phyloP scores from a whole-genome alignment of 345 rosid species.

The Boechera retrofracta region DNA sequence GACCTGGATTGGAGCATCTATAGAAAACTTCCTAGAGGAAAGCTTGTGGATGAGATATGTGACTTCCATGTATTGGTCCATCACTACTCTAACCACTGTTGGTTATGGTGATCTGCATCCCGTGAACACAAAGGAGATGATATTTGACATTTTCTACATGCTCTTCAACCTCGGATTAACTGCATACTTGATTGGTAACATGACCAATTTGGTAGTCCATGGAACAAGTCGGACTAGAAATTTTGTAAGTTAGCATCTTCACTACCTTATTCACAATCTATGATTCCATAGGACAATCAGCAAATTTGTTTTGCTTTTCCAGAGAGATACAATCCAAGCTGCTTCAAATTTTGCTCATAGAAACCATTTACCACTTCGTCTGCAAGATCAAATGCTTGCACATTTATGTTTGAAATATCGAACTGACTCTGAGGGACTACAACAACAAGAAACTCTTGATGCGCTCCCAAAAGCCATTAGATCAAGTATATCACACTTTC shows the following conservation, averaged over 20 bases:
- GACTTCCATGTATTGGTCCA: conserved; percentile 94
- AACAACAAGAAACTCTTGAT: conserved; percentile 76
- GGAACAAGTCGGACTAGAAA: conserved; percentile 90
- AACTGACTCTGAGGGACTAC: conserved; percentile 81
- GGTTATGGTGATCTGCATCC: conserved; percentile 98
- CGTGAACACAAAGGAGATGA: conserved; percentile 81
- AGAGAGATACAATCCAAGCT: conserved; percentile 81
- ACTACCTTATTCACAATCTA: background rate
- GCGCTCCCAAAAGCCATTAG: conserved; percentile 80
- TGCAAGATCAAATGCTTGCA: conserved; percentile 85
- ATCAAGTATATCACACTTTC: conserved; percentile 73
- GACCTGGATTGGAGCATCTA: conserved; percentile 76
- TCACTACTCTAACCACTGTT: conserved; percentile 90
- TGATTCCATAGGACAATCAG: background rate
- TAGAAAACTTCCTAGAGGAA: conserved; percentile 52
- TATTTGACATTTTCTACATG: conserved; percentile 91
- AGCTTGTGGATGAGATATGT: conserved; percentile 77
- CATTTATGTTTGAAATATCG: conserved; percentile 74
- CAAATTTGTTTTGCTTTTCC: conserved; percentile 7
- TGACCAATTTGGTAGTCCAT: conserved; percentile 98
- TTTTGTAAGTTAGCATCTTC: conserved; percentile 61
- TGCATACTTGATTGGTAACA: conserved; percentile 92
- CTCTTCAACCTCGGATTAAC: conserved; percentile 89
- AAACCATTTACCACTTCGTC: conserved; percentile 60
- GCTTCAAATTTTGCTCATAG: conserved; percentile 72